Conservation (phyloP, 257 asterid genomes). For the Gynochthodes officinalis region DNA sequence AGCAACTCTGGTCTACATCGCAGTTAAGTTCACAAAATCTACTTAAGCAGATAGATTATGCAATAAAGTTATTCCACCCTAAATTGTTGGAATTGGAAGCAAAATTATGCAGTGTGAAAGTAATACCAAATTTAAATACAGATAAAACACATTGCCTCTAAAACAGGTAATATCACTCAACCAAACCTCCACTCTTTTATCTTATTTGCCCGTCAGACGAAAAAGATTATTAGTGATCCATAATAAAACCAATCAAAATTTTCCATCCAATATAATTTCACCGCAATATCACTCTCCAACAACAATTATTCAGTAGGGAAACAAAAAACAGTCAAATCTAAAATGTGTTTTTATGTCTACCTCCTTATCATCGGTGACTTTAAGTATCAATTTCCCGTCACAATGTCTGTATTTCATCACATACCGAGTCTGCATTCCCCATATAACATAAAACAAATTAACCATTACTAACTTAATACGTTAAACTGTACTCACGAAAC, state of each 20-base stretch:
- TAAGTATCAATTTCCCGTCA: constrained; percentile 89
- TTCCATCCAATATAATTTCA: neutral
- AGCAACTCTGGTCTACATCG: neutral
- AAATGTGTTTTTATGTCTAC: constrained; percentile 22
- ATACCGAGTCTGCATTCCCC: constrained; percentile 62
- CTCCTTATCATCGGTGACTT: constrained; percentile 83
- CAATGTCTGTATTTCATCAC: constrained; percentile 81
- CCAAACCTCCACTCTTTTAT: neutral
- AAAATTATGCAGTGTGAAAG: neutral
- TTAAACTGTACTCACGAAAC: neutral
- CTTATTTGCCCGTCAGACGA: neutral
- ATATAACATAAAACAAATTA: constrained; percentile 13
- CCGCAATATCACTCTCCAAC: neutral
- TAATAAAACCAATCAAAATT: neutral
- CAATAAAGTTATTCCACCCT: neutral
- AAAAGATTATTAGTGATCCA: too few relatives aligned
- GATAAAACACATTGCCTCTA: too few relatives aligned
- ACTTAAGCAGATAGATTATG: neutral
- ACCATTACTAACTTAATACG: neutral
- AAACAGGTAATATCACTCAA: neutral
- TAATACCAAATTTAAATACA: neutral
- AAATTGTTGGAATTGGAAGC: neutral
- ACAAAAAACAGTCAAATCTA: neutral
- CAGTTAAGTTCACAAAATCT: neutral
- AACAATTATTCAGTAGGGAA: neutral